These are phyloP conservation scores for Saitozyma podzolica DNA, from an alignment of 768 basidiomycete genomes.

Conservation along the genomic window DNA sequence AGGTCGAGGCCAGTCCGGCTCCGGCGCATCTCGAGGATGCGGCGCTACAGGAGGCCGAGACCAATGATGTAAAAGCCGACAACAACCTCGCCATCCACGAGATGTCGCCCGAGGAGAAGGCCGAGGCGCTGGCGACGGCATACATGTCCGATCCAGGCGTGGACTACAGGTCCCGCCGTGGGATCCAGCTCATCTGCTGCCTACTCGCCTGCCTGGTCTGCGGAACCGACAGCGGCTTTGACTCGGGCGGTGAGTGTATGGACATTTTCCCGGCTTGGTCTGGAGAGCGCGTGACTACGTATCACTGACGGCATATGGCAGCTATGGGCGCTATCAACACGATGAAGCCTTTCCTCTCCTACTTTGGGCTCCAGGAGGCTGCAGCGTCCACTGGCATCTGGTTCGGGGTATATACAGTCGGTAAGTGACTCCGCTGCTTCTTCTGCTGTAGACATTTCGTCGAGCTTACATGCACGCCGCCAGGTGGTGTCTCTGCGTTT, in stretches of 20 bases:
- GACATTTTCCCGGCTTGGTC: no score
- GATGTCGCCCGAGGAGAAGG: conserved; percentile 25
- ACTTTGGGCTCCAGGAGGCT: conserved; percentile 57
- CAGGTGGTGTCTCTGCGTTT: conserved; percentile 28
- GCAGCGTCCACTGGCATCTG: conserved; percentile 57
- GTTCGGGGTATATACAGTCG: conserved; percentile 57
- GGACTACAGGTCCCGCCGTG: neutral
- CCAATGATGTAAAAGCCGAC: conserved; percentile 1
- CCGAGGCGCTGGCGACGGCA: conserved; percentile 18
- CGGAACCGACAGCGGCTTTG: conserved; percentile 8
- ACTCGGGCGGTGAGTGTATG: conserved; percentile 16
- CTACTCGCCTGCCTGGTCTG: conserved; percentile 5
- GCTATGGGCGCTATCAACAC: conserved; percentile 62
- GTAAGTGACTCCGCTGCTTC: conserved; percentile 1
- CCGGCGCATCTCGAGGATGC: no score
- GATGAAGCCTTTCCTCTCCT: conserved; percentile 57
- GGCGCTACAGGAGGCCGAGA: neutral
- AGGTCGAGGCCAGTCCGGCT: no score
- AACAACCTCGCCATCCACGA: conserved; percentile 2
- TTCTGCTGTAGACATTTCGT: no score
- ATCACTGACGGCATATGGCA: conserved; percentile 18
- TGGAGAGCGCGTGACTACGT: no score
- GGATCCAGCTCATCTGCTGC: conserved; percentile 1
- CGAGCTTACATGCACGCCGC: no score
- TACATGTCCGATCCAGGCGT: conserved; percentile 22